phyloP scores from a whole-genome alignment of 345 rosid species.

The Eucalyptus pauciflora region DNA sequence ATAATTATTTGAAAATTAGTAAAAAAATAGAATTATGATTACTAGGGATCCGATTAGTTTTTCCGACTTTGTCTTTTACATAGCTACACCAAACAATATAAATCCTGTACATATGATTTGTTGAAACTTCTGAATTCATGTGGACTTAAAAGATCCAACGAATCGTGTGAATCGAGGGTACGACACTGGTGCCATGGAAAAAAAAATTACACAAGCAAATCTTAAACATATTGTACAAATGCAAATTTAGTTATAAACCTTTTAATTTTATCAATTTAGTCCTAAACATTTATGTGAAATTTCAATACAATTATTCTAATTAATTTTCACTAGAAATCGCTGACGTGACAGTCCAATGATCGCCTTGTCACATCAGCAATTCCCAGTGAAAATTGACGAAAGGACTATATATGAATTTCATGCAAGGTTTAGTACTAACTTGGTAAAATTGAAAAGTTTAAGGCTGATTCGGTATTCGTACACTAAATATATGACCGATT shows the following conservation, averaged over 20 bases:
- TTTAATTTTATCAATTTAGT: fast-evolving
- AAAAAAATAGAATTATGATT: background rate
- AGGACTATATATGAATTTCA: background rate
- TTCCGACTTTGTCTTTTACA: background rate
- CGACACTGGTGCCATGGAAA: fast-evolving
- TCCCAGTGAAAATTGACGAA: fast-evolving
- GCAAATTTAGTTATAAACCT: fast-evolving
- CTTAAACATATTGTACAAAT: background rate
- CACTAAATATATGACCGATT: background rate
- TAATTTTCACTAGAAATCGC: fast-evolving
- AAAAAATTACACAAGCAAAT: background rate
- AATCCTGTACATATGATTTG: background rate
- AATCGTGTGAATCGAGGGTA: background rate
- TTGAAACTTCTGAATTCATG: background rate
- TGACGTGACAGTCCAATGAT: fast-evolving
- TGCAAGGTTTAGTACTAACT: background rate
- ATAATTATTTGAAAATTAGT: background rate
- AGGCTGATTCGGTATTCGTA: fast-evolving
- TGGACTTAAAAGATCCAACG: background rate
- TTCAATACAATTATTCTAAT: fast-evolving
- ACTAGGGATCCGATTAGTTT: background rate
- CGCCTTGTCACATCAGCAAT: background rate
- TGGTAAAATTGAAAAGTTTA: background rate
- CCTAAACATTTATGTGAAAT: background rate
- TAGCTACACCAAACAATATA: background rate